Evolutionary conservation across 2,329 filamentous ascomycete genomes (phyloP), one percentile per base, ranked within the genome.

Genomic region (Fusarium veterinarium): DNA sequence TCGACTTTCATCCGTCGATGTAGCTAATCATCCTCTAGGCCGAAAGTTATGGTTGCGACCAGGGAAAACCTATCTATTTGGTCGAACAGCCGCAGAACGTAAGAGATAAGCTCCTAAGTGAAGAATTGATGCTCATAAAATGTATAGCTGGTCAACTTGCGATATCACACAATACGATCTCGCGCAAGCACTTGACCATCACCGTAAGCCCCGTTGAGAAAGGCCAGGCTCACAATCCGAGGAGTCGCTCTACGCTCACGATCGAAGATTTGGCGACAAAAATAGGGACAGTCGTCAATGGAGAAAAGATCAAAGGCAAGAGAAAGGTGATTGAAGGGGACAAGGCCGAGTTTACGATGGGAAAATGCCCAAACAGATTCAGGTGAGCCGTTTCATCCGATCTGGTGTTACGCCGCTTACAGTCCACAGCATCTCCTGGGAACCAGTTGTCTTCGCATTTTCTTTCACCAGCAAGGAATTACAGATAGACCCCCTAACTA

Each of bases 241-340:
- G 89, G 64, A 87, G 86, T 44, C 90, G 92, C 68, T 94, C 94
- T 3, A 86, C 85, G 57, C 82, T 98, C 60, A 92, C 87, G 8
- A 86, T 98, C 62, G 91, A 91, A 73, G 96, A 98, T 77, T 86
- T 93, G 70, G 86, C 89, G n/a, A 96, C 95, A 8, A 97, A 97
- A 79, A 91, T 92, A 70, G 95, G 96, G 17, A 97, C 95, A 0
- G 84, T 87, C 6, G 84, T 98, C 61, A 92, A 98, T 79, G 94
- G 91, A 9, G 86, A 89, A 48, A 89, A 90, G 76, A 89, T 95
- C 70, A 91, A 90, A 73, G 91, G 91, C 30, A 84, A 88, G 61
- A 88, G 86, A 51, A 85, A 87, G 69, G 83, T 86, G 14, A 80
- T 95, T n/a, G 83, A 85, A 2, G 73, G 68, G n/a, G 60, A 67